Evolutionary conservation across 495 filamentous ascomycete genomes (phyloP), one percentile per base, ranked within the genome.

Genomic region (Alectoria sarmentosa): DNA sequence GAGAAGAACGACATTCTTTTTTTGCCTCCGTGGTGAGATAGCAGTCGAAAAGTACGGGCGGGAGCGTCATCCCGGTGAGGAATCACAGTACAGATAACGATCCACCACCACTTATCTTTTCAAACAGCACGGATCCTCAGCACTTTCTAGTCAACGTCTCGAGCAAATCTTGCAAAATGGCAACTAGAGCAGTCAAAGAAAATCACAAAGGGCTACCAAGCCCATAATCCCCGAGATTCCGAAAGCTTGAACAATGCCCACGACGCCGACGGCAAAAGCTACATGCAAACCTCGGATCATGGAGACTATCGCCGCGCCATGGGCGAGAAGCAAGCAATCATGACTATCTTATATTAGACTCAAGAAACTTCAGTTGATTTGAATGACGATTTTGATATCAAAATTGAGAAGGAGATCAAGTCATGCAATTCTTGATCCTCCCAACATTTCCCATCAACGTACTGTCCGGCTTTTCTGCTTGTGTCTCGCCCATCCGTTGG

Each of bases 321-420:
- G 32, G 61, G 64, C 15, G 63, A 74, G 36, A 56, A 62, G 11
- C 70, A 65, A 2, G 62, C 64, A 41, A 57, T 65, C 34, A 66
- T 66, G 62, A 70, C 70, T 62, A 72, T 78, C 23, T 65, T 72
- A 38, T 79, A 78, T 61, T 66, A 69, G 6, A 84, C 83, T 5
- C 81, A 78, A 39, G 28, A 66, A 34, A 78, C 78, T 62, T 80
- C 81, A 0, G 72, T 78, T 1, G 71, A 82, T 57, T 70, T 86
- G 48, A 82, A 77, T 72, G 65, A 62, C 39, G 80, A 86, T 65
- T 73, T 73, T 8, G 84, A 86, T 73, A 65, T 85, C 36, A 67
- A 72, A 3, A 70, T 65, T 41, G 78, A 82, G 67, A 69, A 66
- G 13, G 69, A 66, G 44, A 65, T 68, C 26, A 67, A 70, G 63